Evolutionary conservation across 73 alveolate genomes (phyloP).

Genomic region (Effrenium voratum): DNA sequence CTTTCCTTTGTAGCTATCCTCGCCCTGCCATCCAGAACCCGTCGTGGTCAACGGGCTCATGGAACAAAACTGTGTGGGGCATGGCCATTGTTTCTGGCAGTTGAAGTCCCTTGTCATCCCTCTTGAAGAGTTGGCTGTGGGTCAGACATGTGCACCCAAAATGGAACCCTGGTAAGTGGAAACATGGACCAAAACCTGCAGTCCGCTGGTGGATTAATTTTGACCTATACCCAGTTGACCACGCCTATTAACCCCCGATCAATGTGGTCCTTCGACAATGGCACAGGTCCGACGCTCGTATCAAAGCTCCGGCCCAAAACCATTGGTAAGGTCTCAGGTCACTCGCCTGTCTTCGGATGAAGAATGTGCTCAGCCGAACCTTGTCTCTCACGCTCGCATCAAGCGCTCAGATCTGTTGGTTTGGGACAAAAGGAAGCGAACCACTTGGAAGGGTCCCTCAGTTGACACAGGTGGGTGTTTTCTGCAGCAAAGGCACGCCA

Average conservation of each 20-base stretch:
- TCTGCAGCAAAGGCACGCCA: constrained; percentile 33
- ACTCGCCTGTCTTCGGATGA: constrained; percentile 43
- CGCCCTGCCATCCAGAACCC: constrained; percentile 41
- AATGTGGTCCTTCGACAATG: neutral
- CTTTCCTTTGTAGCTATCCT: constrained; percentile 76
- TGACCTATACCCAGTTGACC: neutral
- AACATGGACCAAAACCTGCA: neutral
- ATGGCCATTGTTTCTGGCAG: no score
- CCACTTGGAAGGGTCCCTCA: no score
- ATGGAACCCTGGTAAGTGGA: neutral
- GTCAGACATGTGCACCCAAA: no score
- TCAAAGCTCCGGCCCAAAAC: neutral
- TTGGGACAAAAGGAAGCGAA: no score
- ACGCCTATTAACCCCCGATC: no score
- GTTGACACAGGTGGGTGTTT: no score
- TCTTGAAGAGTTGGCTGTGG: no score
- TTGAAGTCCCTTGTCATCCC: no score
- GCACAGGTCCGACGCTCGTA: neutral
- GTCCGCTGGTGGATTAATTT: neutral
- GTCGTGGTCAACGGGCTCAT: no score
- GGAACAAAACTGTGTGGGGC: no score
- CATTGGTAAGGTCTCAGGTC: neutral
- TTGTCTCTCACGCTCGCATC: no score
- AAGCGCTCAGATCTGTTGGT: no score
- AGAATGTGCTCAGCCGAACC: constrained; percentile 46